Base-by-base conservation (phyloP, 2,329 filamentous ascomycete genomes). In the Cytospora leucostoma region DNA sequence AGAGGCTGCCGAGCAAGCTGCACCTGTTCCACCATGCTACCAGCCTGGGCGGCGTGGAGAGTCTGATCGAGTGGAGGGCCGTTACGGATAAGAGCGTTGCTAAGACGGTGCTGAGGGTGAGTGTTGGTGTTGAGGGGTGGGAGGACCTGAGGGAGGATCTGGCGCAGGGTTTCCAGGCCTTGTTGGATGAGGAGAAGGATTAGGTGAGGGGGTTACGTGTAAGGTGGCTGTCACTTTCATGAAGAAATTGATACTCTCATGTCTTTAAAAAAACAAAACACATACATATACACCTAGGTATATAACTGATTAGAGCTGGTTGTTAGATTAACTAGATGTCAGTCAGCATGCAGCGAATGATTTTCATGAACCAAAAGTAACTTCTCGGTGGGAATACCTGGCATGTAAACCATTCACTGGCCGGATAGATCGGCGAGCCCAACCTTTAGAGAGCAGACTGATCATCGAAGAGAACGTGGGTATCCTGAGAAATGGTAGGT, bases 21-120 rank as follows among this genome's bases (percentile, higher is more conserved):
- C 74, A 81, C 2, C 82, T 97, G 52, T 98, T 98, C 79, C 92
- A 97, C 70, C 95, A 99, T 76, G 95, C 95, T 7, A 99, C 95
- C 2, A 96, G 91, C 74, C 77, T 98, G 34, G 95, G 95, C 2
- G 94, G 95, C 5, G 92, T 98, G 11, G 95, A 98, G 83, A 95
- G 92, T 72, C 77, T 98, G 79, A 93, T 99, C 70, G 95, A 99
- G 83, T 99, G 95, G 95, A 83, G 95, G 64, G 86, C 90, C 55
- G 95, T 99, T 92, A 89, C 88, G 64, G 95, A 99, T 79, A 71
- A 76, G 3, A 80, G 74, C 1, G 88, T 96, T 47, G 91, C 96
- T 72, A 84, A 81, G 71, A 81, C 85, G 63, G 75, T 98, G 74
- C 71, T 97, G 75, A 80, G 95, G 58, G 78, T 99, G 35, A 97